Evolutionary conservation across 176 grass and related monocot genomes (phyloP).

Genomic region (Triticum aestivum): IWGSC_CS_RefSeq_v2.1 NC_057807.1:232855820-232856319

Average conservation of each 20-base stretch:
- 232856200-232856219: conserved; percentile 90
- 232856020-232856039: conserved; percentile 54
- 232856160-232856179: conserved; percentile 72
- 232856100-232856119: conserved; percentile 77
- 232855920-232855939: conserved; percentile 56
- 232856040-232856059: conserved; percentile 66
- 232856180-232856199: conserved; percentile 44
- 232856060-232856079: conserved; percentile 66
- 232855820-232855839: conserved; percentile 84
- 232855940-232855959: conserved; percentile 71
- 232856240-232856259: conserved; percentile 41
- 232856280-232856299: conserved; percentile 26
- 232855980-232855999: conserved; percentile 37
- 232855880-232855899: conserved; percentile 40
- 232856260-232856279: conserved; percentile 53
- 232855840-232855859: background rate
- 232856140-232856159: conserved; percentile 67
- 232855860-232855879: background rate
- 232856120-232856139: conserved; percentile 92
- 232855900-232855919: conserved; percentile 57
- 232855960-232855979: conserved; percentile 11
- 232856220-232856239: conserved; percentile 82
- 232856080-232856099: conserved; percentile 97
- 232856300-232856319: background rate
- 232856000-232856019: conserved; percentile 40